Conservation (phyloP, 345 rosid species). For the Kernera saxatilis region DNA sequence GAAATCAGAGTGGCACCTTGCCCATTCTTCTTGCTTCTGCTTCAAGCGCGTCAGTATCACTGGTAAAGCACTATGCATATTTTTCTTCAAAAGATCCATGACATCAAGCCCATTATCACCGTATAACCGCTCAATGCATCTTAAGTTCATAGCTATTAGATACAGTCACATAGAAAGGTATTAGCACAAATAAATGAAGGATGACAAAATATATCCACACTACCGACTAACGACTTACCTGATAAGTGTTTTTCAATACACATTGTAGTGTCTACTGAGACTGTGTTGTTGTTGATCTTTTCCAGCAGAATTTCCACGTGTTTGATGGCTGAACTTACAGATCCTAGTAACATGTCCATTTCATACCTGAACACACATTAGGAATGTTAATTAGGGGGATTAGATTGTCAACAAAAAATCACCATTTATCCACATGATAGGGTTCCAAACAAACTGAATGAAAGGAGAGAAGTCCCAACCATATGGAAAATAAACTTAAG, state of each 20-base stretch:
- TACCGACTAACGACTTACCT: slow-evolving; percentile 37
- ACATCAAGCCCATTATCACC: slow-evolving; percentile 98
- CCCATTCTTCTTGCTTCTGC: slow-evolving; percentile 99
- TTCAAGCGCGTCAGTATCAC: slow-evolving; percentile 92
- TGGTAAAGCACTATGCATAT: slow-evolving; percentile 77
- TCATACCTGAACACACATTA: slow-evolving; percentile 65
- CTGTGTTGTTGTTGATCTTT: slow-evolving; percentile 58
- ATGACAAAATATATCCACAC: slow-evolving; percentile 4
- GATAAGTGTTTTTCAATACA: slow-evolving; percentile 70
- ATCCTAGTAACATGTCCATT: slow-evolving; percentile 92
- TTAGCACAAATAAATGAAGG: not conserved
- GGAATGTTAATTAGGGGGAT: slow-evolving; percentile 4
- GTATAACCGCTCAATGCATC: slow-evolving; percentile 92
- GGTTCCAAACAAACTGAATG: slow-evolving; percentile 1
- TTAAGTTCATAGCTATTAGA: slow-evolving; percentile 68
- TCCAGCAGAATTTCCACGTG: slow-evolving; percentile 78
- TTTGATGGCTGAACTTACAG: slow-evolving; percentile 72
- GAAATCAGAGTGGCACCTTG: slow-evolving; percentile 86
- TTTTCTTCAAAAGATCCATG: slow-evolving; percentile 82
- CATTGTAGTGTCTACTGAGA: slow-evolving; percentile 47
- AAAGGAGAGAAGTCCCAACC: slow-evolving; percentile 2
- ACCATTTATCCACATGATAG: not conserved
- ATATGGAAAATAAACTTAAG: not conserved
- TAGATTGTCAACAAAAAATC: not conserved
- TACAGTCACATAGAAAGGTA: slow-evolving; percentile 19